These are phyloP conservation scores for Nothopassalora personata DNA, from an alignment of 2,329 filamentous ascomycete species.

Conservation along the genomic window DNA sequence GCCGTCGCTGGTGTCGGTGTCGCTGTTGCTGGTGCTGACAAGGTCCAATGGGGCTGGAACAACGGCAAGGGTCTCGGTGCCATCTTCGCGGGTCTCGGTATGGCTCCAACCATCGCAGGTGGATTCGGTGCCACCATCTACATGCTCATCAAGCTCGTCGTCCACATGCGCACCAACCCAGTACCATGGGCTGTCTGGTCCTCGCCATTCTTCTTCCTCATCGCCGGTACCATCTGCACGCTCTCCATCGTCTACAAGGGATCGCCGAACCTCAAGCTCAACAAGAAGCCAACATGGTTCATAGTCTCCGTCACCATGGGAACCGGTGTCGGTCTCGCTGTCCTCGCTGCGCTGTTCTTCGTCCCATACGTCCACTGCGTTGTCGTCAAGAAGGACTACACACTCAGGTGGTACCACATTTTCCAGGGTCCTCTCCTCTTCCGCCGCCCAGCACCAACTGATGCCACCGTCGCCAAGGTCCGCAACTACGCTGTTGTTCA, in stretches of 20 bases:
- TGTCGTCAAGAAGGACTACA: constrained; percentile 31
- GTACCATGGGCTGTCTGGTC: constrained; percentile 47
- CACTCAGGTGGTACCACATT: constrained; percentile 32
- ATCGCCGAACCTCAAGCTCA: constrained; percentile 41
- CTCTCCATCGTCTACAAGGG: constrained; percentile 56
- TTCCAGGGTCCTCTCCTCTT: constrained; percentile 34
- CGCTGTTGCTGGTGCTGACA: constrained; percentile 45
- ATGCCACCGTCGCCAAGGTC: constrained; percentile 53
- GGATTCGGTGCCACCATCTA: constrained; percentile 48
- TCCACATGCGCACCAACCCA: constrained; percentile 46
- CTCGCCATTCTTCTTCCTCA: constrained; percentile 46
- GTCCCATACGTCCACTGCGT: constrained; percentile 32
- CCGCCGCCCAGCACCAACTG: constrained; percentile 52
- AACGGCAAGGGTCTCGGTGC: constrained; percentile 42
- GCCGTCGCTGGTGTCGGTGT: constrained; percentile 57
- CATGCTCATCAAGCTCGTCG: constrained; percentile 45
- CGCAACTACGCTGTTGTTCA: constrained; percentile 76
- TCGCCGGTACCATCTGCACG: constrained; percentile 46
- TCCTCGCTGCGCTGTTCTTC: constrained; percentile 41
- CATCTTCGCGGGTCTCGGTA: constrained; percentile 40
- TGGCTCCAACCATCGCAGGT: constrained; percentile 46
- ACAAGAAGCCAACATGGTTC: constrained; percentile 37
- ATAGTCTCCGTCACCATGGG: constrained; percentile 50
- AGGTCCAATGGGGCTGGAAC: constrained; percentile 41
- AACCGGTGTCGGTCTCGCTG: constrained; percentile 30